These are phyloP conservation scores for Hypomontagnella monticulosa DNA, from an alignment of 495 filamentous ascomycete species.

Conservation along the genomic window DNA sequence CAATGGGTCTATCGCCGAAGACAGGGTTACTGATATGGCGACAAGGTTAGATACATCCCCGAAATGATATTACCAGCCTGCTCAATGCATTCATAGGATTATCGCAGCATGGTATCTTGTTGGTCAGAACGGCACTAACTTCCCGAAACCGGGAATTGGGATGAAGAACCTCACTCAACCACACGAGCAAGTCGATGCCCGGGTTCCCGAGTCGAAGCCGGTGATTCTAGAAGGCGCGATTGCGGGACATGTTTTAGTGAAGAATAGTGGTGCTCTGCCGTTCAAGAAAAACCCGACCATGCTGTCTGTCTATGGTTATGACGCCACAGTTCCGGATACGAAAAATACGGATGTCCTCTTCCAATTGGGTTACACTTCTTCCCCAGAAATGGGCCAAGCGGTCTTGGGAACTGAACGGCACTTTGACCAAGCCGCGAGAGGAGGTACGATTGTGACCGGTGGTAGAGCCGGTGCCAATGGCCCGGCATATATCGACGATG, in stretches of 20 bases:
- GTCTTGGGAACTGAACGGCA: constrained; percentile 40
- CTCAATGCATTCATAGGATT: constrained; percentile 55
- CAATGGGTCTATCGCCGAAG: constrained; percentile 60
- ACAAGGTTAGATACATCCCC: constrained; percentile 43
- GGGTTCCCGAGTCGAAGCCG: constrained; percentile 54
- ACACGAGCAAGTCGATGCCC: constrained; percentile 62
- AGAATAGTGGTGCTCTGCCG: constrained; percentile 67
- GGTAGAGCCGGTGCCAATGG: constrained; percentile 62
- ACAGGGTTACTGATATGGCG: constrained; percentile 64
- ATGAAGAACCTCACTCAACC: constrained; percentile 64
- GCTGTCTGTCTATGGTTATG: constrained; percentile 62
- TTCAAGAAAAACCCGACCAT: constrained; percentile 58
- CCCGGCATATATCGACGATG: constrained; percentile 56
- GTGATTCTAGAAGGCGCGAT: constrained; percentile 58
- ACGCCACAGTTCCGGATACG: constrained; percentile 45
- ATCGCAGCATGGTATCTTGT: constrained; percentile 67
- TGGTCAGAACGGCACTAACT: constrained; percentile 59
- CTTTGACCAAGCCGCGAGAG: constrained; percentile 47
- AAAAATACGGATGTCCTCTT: constrained; percentile 48
- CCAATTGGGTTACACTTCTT: constrained; percentile 46
- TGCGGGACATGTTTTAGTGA: constrained; percentile 69
- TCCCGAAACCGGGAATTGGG: constrained; percentile 59
- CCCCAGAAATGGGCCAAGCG: constrained; percentile 45
- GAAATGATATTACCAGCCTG: too few relatives aligned
- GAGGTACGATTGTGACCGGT: constrained; percentile 59